Percentiles rank a stretch among this genome's conserved stretches.
These are phyloP conservation scores for Chaetothyriales sp. DNA, from an alignment of 2,329 filamentous ascomycete species.

Conservation along the genomic window DNA sequence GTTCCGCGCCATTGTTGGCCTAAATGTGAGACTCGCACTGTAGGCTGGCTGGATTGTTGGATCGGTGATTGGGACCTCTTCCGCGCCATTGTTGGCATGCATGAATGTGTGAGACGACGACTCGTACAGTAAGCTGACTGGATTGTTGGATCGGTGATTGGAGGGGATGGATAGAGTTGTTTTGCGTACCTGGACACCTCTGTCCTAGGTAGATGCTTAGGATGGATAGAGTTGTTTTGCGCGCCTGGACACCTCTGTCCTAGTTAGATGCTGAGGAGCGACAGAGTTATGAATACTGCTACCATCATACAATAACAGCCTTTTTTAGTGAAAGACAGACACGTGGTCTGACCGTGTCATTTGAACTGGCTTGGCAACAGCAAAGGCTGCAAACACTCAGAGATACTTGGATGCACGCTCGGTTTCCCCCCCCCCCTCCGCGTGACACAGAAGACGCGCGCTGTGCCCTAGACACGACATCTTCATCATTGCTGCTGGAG, in stretches of 20 bases:
- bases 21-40: too few species aligned
- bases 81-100: too few species aligned
- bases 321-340: background rate
- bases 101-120: too few species aligned
- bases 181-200: background rate
- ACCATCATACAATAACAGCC: background rate
- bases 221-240: background rate
- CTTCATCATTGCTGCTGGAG: background rate
- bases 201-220: background rate
- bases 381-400: too few species aligned
- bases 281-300: background rate
- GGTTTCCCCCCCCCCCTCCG: too few species aligned
- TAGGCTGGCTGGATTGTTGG: background rate
- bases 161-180: background rate
- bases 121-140: constrained; percentile 19
- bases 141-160: background rate
- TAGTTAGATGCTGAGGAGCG: background rate
- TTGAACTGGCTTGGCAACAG: too few species aligned
- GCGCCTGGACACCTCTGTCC: background rate
- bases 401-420: too few species aligned
- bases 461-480: too few species aligned
- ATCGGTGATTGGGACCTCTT: too few species aligned
- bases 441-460: too few species aligned
- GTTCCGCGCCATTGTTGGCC: too few species aligned
- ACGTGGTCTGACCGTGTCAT: too few species aligned